These are phyloP conservation scores for Teunomyces aglyptinius DNA, from an alignment of 805 yeast species.

Conservation along the genomic window DNA sequence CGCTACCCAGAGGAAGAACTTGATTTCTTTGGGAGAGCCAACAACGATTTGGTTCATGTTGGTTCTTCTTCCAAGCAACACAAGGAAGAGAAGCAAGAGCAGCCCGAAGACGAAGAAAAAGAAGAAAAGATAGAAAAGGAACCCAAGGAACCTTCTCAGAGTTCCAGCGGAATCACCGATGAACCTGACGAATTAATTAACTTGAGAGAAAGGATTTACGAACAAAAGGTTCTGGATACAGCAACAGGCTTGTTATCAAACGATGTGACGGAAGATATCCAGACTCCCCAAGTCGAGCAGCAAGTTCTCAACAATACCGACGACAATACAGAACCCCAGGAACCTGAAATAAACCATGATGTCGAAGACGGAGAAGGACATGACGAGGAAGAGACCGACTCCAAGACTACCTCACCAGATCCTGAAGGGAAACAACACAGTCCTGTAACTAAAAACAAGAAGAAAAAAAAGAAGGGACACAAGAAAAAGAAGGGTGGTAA, in stretches of 20 bases:
- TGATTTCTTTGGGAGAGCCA: slow-evolving; percentile 55
- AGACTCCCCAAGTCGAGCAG: slow-evolving; percentile 1
- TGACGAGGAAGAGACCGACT: neutral
- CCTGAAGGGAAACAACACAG: neutral
- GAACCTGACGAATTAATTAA: slow-evolving; percentile 38
- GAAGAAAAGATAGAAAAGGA: slow-evolving; percentile 9
- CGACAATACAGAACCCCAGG: neutral
- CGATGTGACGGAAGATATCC: neutral
- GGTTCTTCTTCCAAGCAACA: slow-evolving; percentile 30
- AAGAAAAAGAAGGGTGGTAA: slow-evolving; percentile 6
- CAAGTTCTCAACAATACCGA: neutral
- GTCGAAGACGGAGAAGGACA: slow-evolving; percentile 5
- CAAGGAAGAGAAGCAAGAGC: slow-evolving; percentile 6
- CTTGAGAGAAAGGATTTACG: slow-evolving; percentile 31
- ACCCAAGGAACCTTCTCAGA: slow-evolving; percentile 4
- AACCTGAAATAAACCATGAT: slow-evolving; percentile 5
- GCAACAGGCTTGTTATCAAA: neutral
- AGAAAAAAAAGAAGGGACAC: slow-evolving; percentile 2
- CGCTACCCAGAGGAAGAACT: slow-evolving; percentile 61
- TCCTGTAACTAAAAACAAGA: neutral
- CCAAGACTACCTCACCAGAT: slow-evolving; percentile 1
- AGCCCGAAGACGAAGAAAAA: slow-evolving; percentile 8
- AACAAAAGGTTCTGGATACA: slow-evolving; percentile 10
- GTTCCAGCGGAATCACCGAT: slow-evolving; percentile 18
- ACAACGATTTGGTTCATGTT: slow-evolving; percentile 15